phyloP scores from a whole-genome alignment of 2,329 filamentous ascomycete species.

The Penicillium polonicum region DNA sequence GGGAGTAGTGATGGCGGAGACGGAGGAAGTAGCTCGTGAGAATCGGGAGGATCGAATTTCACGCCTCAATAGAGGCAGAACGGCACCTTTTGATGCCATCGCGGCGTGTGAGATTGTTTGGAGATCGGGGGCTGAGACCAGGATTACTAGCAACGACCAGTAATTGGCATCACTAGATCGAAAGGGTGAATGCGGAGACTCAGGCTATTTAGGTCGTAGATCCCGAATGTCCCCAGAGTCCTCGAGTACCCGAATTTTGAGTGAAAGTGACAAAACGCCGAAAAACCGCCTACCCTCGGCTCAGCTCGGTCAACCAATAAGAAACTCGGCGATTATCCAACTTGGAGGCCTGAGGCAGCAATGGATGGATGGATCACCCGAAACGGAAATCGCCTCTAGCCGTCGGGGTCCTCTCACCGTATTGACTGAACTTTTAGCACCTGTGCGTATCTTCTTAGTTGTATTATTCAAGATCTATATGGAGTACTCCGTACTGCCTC shows the following conservation, averaged over 20 bases:
- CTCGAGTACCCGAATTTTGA: conserved; percentile 31
- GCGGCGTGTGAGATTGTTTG: conserved; percentile 4
- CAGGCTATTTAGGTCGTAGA: conserved; percentile 6
- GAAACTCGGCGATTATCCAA: conserved; percentile 26
- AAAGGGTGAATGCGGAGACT: conserved; percentile 4
- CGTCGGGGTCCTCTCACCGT: not conserved
- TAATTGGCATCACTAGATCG: conserved; percentile 18
- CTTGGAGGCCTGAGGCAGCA: conserved; percentile 9
- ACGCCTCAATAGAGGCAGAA: conserved; percentile 45
- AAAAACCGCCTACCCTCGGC: conserved; percentile 29
- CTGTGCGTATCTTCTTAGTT: not conserved
- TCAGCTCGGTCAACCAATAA: conserved; percentile 26
- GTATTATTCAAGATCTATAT: not conserved
- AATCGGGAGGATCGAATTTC: conserved; percentile 36
- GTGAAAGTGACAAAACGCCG: conserved; percentile 19
- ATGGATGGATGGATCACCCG: not conserved
- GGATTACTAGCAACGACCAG: conserved; percentile 12
- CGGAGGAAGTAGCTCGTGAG: conserved; percentile 28
- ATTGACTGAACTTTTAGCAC: not conserved
- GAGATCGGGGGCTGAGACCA: not conserved
- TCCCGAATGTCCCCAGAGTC: conserved; percentile 7
- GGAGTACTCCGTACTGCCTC: not conserved
- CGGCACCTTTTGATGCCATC: conserved; percentile 45
- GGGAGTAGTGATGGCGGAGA: conserved; percentile 24
- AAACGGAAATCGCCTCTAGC: not conserved